phyloP scores from a whole-genome alignment of 805 yeast genomes.

The Saccharomycopsis babjevae region DNA sequence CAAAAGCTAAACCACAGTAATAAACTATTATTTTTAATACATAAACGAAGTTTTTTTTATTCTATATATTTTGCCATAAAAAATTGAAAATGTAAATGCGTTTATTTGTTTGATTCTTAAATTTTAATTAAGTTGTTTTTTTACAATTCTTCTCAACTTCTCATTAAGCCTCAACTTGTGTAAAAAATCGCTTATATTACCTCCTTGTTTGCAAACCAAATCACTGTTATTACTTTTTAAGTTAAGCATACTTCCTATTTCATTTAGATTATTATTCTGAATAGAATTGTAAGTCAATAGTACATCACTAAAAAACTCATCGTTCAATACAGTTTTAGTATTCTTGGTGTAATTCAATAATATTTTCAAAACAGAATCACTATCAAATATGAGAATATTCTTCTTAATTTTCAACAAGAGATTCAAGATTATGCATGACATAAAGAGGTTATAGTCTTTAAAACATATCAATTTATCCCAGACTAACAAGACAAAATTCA shows the following conservation, averaged over 20 bases:
- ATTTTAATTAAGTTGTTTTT: not conserved
- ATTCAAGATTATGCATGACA: not conserved
- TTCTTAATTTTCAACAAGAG: not conserved
- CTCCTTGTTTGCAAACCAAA: not conserved
- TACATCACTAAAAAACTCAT: not conserved
- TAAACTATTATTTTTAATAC: not conserved
- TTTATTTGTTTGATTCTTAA: not conserved
- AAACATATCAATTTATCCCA: conserved; percentile 35
- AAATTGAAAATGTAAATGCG: not conserved
- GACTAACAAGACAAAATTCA: conserved; percentile 26
- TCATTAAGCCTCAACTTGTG: not conserved
- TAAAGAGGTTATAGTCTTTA: conserved; percentile 21
- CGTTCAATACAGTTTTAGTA: not conserved
- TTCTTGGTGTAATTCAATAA: not conserved
- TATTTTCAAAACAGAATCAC: not conserved
- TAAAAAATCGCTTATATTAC: not conserved
- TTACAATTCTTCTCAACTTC: not conserved
- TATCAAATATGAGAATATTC: not conserved
- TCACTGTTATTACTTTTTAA: not conserved
- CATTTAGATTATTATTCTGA: not conserved
- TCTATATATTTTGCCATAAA: not conserved
- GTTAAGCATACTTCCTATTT: not conserved
- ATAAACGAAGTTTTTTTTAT: not conserved
- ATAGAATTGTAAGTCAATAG: not conserved
- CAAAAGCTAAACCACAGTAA: conserved; percentile 62